Percentiles rank a stretch among this genome's conserved stretches.
Conservation (phyloP, 345 rosid species). For the Aegle marmelos region DNA sequence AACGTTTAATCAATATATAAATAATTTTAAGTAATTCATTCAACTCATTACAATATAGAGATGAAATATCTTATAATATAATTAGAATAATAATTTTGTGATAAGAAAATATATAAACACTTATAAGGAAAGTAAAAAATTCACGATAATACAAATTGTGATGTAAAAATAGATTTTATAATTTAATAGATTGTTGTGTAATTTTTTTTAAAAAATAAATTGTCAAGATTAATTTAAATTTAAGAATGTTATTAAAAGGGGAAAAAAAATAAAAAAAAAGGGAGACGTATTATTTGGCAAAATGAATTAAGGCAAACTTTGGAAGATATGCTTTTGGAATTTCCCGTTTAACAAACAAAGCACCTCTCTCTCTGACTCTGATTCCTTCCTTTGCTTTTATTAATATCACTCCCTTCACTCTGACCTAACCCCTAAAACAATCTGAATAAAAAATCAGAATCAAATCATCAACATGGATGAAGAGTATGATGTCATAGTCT, state of each 20-base stretch:
- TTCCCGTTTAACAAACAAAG: constrained; percentile 22
- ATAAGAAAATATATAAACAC: too few species aligned
- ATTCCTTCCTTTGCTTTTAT: neutral
- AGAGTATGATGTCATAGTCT: constrained; percentile 83
- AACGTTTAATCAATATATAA: too few species aligned
- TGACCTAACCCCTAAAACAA: constrained; percentile 8
- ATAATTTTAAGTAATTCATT: too few species aligned
- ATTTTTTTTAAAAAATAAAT: too few species aligned
- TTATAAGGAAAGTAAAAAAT: too few species aligned
- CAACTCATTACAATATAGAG: too few species aligned
- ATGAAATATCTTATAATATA: too few species aligned
- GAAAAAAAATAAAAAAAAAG: neutral
- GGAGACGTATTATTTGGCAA: neutral
- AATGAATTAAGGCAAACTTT: neutral
- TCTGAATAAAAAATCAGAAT: constrained; percentile 2
- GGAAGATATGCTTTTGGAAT: neutral
- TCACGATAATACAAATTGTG: too few species aligned
- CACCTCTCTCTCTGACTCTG: constrained; percentile 5
- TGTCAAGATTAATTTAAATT: neutral
- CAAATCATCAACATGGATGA: constrained; percentile 65
- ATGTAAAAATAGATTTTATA: too few species aligned
- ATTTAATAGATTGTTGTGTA: too few species aligned
- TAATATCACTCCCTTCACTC: too few species aligned
- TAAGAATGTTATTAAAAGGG: neutral
- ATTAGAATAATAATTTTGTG: too few species aligned